Conservation (phyloP, 2,329 filamentous ascomycete species). For the Verticillium zaregamsianum region DNA sequence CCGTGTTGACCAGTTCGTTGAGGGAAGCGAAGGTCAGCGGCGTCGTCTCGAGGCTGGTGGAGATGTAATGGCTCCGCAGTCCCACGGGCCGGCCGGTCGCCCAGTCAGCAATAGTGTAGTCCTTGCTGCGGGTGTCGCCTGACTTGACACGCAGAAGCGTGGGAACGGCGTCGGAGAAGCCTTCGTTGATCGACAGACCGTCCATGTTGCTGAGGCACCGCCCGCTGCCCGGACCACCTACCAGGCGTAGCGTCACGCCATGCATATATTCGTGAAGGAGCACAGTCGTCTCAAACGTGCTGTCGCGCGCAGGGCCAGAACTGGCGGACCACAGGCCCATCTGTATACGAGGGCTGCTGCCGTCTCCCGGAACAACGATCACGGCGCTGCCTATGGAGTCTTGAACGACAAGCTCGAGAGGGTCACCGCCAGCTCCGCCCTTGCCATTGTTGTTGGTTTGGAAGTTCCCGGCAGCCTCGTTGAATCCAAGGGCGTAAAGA, state of each 20-base stretch:
- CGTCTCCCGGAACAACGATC: not conserved
- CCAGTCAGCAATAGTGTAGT: slow-evolving; percentile 43
- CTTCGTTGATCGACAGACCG: slow-evolving; percentile 45
- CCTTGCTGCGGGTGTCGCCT: slow-evolving; percentile 35
- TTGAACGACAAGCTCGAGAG: slow-evolving; percentile 46
- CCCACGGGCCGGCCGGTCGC: slow-evolving; percentile 31
- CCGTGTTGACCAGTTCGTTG: slow-evolving; percentile 38
- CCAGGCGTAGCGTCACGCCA: not conserved
- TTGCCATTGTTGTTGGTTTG: slow-evolving; percentile 45
- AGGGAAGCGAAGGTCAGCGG: slow-evolving; percentile 35
- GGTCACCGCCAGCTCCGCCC: slow-evolving; percentile 42
- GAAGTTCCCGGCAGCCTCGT: slow-evolving; percentile 50
- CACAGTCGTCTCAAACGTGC: not conserved
- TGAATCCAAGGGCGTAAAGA: slow-evolving; percentile 49
- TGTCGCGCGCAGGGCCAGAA: not conserved
- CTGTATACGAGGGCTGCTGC: not conserved
- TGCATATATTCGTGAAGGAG: slow-evolving; percentile 4
- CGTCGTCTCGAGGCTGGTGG: slow-evolving; percentile 37
- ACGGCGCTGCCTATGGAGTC: slow-evolving; percentile 33
- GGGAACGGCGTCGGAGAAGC: slow-evolving; percentile 46
- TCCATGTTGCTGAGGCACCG: slow-evolving; percentile 38
- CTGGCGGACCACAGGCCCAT: not conserved
- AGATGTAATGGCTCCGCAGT: slow-evolving; percentile 42
- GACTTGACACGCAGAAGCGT: slow-evolving; percentile 41
- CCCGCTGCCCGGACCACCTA: slow-evolving; percentile 41